A percentile compares a stretch with the other conserved stretches of the same genome.
Evolutionary conservation across 345 rosid species (phyloP).

Genomic region (Durio zibethinus): DNA sequence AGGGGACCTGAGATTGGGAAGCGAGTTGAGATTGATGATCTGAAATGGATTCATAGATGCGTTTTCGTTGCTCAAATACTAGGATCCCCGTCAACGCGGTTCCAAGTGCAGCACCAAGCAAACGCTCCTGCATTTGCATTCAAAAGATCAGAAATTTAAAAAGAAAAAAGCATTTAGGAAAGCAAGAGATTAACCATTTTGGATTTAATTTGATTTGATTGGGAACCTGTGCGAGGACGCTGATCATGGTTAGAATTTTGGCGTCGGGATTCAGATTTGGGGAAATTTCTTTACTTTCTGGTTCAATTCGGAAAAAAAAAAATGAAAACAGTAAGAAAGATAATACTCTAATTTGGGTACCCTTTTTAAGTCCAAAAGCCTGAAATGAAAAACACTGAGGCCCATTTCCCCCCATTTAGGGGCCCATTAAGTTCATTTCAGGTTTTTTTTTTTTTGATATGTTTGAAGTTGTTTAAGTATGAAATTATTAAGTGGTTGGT

Average conservation of each 20-base stretch:
- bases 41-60: slow-evolving; percentile 55
- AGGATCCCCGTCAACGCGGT: slow-evolving; percentile 49
- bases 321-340: too few species aligned
- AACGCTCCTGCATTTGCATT: slow-evolving; percentile 54
- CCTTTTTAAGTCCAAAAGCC: neutral
- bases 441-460: too few species aligned
- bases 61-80: slow-evolving; percentile 67
- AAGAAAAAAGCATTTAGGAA: neutral
- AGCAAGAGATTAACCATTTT: neutral
- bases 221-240: slow-evolving; percentile 60
- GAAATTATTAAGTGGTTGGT: too few species aligned
- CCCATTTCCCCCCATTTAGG: slow-evolving; percentile 9
- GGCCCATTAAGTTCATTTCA: too few species aligned
- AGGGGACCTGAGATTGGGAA: slow-evolving; percentile 49
- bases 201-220: too few species aligned
- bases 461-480: too few species aligned
- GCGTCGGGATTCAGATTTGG: neutral
- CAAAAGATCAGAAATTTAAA: neutral
- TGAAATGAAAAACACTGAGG: neutral
- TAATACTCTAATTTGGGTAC: neutral
- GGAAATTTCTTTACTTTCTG: neutral
- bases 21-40: slow-evolving; percentile 29
- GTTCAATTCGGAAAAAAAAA: neutral
- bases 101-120: slow-evolving; percentile 77
- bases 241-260: slow-evolving; percentile 39